Conservation (phyloP, 2,329 filamentous ascomycete genomes). For the Aspergillus sp. region DNA sequence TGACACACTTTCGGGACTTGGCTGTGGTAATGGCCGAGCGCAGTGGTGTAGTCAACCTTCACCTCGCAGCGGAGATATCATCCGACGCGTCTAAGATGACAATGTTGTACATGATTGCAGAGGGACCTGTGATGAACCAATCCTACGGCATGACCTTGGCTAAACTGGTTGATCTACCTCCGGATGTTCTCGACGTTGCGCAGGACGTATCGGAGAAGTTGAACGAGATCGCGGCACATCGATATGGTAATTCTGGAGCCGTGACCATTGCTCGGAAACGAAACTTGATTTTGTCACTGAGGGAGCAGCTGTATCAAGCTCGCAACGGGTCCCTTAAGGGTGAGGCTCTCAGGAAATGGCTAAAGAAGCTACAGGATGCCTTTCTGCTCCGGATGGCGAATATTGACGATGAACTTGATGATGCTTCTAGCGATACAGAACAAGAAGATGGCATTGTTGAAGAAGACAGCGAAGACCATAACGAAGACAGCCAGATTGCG, state of each 20-base stretch:
- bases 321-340: conserved; percentile 59
- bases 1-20: conserved; percentile 83
- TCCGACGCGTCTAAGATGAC: conserved; percentile 58
- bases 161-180: conserved; percentile 64
- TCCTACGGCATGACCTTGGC: conserved; percentile 84
- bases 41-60: conserved; percentile 73
- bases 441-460: conserved; percentile 1
- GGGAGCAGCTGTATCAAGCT: conserved; percentile 66
- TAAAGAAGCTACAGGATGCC: conserved; percentile 63
- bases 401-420: conserved; percentile 45
- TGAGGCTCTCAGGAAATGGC: conserved; percentile 55
- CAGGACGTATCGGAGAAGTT: conserved; percentile 59
- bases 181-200: conserved; percentile 60
- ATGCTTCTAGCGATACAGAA: conserved; percentile 11
- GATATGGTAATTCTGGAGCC: conserved; percentile 53
- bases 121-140: conserved; percentile 62
- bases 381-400: conserved; percentile 66
- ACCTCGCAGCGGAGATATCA: conserved; percentile 57
- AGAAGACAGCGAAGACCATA: background rate
- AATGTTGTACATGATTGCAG: conserved; percentile 79
- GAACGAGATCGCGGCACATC: conserved; percentile 50
- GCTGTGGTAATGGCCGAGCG: conserved; percentile 67
- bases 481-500: background rate
- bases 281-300: conserved; percentile 65
- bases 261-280: conserved; percentile 57